phyloP scores from a whole-genome alignment of 805 yeast genomes.

The Lipomyces spencermartinsiae region DNA sequence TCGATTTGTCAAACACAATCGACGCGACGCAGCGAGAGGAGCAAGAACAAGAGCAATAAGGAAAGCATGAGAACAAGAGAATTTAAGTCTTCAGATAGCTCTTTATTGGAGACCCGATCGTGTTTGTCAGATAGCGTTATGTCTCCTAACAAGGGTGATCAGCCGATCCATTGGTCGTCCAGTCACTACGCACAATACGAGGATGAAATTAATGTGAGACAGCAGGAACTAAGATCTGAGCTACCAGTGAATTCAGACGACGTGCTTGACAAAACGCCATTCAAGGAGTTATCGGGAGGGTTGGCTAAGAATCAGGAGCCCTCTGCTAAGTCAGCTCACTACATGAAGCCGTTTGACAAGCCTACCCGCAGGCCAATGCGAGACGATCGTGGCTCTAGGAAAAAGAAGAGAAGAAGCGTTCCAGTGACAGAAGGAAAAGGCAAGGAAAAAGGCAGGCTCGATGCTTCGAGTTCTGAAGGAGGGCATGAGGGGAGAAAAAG shows the following conservation, averaged over 20 bases:
- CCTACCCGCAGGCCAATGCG: conserved; percentile 15
- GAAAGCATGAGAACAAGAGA: neutral
- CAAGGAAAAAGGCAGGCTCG: neutral
- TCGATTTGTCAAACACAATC: neutral
- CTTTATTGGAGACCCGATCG: conserved; percentile 2
- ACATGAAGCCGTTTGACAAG: conserved; percentile 14
- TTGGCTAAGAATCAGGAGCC: neutral
- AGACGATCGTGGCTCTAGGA: neutral
- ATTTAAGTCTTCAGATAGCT: neutral
- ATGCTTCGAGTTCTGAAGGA: neutral
- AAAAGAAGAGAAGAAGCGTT: neutral
- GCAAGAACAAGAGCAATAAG: neutral
- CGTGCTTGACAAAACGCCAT: neutral
- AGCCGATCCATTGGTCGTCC: neutral
- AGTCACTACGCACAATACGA: neutral
- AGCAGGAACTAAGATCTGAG: neutral
- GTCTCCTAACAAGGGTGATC: neutral
- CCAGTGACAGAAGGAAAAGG: neutral
- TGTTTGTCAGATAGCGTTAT: neutral
- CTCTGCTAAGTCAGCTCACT: neutral
- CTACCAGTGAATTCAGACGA: neutral
- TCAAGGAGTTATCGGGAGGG: neutral
- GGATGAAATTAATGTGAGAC: neutral
- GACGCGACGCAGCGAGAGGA: neutral
- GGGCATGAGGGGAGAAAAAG: neutral